A percentile compares a stretch with the other conserved stretches of the same genome.
phyloP scores from a whole-genome alignment of 2,329 filamentous ascomycete species.

The Tricladium varicosporioides region DNA sequence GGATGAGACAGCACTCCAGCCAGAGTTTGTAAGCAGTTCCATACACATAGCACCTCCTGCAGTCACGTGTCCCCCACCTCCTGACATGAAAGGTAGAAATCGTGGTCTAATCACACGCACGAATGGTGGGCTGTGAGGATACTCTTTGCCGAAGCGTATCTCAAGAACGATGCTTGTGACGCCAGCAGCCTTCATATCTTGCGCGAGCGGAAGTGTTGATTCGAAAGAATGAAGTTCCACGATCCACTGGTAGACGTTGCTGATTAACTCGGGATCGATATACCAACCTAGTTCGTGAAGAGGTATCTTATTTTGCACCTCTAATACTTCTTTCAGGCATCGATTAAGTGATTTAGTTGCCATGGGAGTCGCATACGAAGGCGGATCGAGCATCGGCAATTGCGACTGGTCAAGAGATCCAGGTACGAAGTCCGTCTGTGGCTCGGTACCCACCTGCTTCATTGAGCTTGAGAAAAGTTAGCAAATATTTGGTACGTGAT shows the following conservation, averaged over 20 bases:
- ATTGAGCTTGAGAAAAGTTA: background rate
- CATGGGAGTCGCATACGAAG: conserved; percentile 59
- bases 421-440: conserved; percentile 61
- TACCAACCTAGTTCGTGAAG: conserved; percentile 78
- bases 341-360: conserved; percentile 63
- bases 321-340: conserved; percentile 63
- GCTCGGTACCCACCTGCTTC: background rate
- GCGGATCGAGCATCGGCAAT: conserved; percentile 64
- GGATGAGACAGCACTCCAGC: conserved; percentile 71
- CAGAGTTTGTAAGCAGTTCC: conserved; percentile 78
- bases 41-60: conserved; percentile 80
- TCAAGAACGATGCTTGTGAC: conserved; percentile 74
- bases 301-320: conserved; percentile 59
- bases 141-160: conserved; percentile 74
- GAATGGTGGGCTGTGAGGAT: conserved; percentile 78
- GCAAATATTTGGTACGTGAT: background rate
- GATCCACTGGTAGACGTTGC: conserved; percentile 82
- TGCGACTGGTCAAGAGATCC: conserved; percentile 60
- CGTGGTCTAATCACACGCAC: conserved; percentile 78
- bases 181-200: conserved; percentile 66
- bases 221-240: conserved; percentile 86
- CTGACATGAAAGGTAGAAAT: conserved; percentile 67
- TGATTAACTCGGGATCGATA: conserved; percentile 57
- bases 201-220: conserved; percentile 61
- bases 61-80: conserved; percentile 86